These are phyloP conservation scores for Meyerozyma guilliermondii DNA, from an alignment of 1,139 yeast genomes.

Conservation along the genomic window DNA sequence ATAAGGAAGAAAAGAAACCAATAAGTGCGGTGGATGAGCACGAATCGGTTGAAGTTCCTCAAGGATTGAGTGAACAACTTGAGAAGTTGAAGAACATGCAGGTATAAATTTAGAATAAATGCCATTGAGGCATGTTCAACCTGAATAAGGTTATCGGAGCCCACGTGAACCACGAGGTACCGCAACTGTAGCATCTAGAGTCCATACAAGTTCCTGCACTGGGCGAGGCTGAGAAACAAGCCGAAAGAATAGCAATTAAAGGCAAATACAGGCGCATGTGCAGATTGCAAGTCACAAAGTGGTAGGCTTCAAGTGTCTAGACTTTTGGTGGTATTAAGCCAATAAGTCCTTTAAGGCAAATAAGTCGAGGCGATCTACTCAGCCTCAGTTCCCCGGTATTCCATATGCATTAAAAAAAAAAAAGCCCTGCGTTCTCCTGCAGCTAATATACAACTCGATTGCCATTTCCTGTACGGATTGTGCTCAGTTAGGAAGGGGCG, in stretches of 20 bases:
- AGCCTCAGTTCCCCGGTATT: not conserved
- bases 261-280: too few relatives aligned
- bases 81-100: constrained; percentile 34
- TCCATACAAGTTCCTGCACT: not conserved
- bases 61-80: constrained; percentile 33
- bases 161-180: not conserved
- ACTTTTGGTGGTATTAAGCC: too few relatives aligned
- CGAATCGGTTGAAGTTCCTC: constrained; percentile 42
- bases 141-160: not conserved
- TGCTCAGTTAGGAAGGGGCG: not conserved
- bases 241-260: too few relatives aligned
- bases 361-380: not conserved
- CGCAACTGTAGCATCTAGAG: not conserved
- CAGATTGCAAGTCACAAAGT: too few relatives aligned
- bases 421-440: not conserved
- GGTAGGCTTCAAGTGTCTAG: too few relatives aligned
- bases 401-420: not conserved
- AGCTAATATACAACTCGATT: not conserved
- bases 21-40: constrained; percentile 18
- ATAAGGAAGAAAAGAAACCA: constrained; percentile 6
- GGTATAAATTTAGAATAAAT: constrained; percentile 9
- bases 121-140: not conserved
- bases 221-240: not conserved
- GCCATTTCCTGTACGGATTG: not conserved
- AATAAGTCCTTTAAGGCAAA: too few relatives aligned